phyloP scores from a whole-genome alignment of 495 filamentous ascomycete species.

The Penicillium bovifimosum region DNA sequence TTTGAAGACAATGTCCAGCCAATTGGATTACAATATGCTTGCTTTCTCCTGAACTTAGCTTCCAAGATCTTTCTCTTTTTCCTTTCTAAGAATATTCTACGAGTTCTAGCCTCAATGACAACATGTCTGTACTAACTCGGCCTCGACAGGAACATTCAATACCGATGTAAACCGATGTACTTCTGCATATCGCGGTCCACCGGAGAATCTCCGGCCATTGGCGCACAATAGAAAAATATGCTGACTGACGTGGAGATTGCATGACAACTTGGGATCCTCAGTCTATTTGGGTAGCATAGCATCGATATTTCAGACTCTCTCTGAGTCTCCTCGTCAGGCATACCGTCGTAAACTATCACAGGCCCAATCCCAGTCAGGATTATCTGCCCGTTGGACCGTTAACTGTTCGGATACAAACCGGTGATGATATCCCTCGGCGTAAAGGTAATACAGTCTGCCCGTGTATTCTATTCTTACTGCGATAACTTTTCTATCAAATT shows the following conservation, averaged over 20 bases:
- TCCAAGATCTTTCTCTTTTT: neutral
- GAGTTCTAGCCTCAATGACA: neutral
- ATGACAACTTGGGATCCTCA: neutral
- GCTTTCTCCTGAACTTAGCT: neutral
- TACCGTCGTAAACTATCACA: neutral
- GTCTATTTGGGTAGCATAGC: neutral
- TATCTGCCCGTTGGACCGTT: constrained; percentile 5
- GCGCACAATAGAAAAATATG: constrained; percentile 8
- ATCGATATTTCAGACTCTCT: neutral
- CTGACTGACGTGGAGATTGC: neutral
- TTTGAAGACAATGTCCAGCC: constrained; percentile 2
- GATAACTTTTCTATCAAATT: neutral
- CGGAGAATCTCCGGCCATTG: constrained; percentile 19
- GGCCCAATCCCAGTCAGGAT: neutral
- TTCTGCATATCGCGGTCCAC: constrained; percentile 19
- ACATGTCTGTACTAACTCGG: neutral
- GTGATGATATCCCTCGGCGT: neutral
- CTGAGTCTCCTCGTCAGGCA: too few species aligned
- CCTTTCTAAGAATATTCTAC: neutral
- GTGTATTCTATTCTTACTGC: too few species aligned
- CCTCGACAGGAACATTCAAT: too few species aligned
- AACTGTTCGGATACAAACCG: constrained; percentile 14
- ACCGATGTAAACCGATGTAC: neutral
- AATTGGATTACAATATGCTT: constrained; percentile 6
- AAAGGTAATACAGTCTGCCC: constrained; percentile 6